Conservation (phyloP, 2,329 filamentous ascomycete genomes). For the Trichocomaceae sp. region DNA sequence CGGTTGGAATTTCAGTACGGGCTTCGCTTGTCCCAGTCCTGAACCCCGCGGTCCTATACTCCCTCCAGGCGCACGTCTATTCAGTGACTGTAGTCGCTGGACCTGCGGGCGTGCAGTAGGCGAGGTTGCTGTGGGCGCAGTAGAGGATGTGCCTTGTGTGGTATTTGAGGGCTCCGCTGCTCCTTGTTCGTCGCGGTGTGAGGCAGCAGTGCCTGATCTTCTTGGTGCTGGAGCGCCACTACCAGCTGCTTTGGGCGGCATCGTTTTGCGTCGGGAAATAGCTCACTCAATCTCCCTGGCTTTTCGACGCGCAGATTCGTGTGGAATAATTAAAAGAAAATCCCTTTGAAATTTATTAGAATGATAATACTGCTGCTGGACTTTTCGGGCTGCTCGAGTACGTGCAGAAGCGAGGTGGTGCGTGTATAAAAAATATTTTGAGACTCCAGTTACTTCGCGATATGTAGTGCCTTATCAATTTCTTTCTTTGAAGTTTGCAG, state of each 20-base stretch:
- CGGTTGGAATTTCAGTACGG: constrained; percentile 39
- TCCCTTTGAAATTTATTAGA: not conserved
- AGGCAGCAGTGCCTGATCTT: not conserved
- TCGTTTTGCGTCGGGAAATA: too few relatives aligned
- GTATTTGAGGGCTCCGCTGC: constrained; percentile 12
- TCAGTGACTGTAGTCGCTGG: constrained; percentile 39
- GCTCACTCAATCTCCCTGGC: too few relatives aligned
- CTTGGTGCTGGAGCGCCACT: constrained; percentile 12
- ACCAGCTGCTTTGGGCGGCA: constrained; percentile 31
- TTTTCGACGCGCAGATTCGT: not conserved
- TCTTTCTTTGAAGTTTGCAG: too few relatives aligned
- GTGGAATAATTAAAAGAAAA: not conserved
- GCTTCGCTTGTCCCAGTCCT: constrained; percentile 26
- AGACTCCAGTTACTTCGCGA: constrained; percentile 2
- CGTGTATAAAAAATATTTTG: not conserved
- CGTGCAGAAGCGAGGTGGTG: not conserved
- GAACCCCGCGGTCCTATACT: constrained; percentile 27
- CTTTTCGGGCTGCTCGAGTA: not conserved
- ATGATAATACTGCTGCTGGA: not conserved
- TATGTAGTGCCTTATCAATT: constrained; percentile 10
- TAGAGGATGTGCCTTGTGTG: constrained; percentile 10
- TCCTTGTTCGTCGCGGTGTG: not conserved
- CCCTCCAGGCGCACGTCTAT: constrained; percentile 32
- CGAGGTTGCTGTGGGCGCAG: constrained; percentile 14
- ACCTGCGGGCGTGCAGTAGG: constrained; percentile 28